These are phyloP conservation scores for Melastoma candidum DNA, from an alignment of 441 rosid genomes.

Conservation along the genomic window DNA sequence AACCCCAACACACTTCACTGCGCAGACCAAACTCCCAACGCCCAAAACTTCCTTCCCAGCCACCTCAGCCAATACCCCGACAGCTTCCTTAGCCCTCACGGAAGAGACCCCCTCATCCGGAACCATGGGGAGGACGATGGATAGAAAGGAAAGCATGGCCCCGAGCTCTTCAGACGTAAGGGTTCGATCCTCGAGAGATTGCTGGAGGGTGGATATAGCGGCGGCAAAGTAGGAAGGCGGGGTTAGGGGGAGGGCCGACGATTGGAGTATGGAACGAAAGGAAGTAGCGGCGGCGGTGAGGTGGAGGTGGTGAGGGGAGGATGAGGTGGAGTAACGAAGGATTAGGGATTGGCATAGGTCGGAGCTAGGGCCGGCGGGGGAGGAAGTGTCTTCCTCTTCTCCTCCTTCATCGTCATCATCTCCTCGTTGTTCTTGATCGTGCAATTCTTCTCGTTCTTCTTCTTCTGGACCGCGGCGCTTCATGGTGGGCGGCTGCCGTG, in stretches of 20 bases:
- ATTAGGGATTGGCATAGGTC: slow-evolving; percentile 81
- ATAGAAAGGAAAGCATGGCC: slow-evolving; percentile 59
- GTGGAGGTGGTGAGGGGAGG: slow-evolving; percentile 84
- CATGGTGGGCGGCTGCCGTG: too few species aligned
- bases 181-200: slow-evolving; percentile 18
- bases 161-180: slow-evolving; percentile 53
- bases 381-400: too few species aligned
- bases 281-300: slow-evolving; percentile 85
- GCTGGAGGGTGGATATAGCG: slow-evolving; percentile 46
- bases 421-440: too few species aligned
- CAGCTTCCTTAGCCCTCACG: slow-evolving; percentile 61
- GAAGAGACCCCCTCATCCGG: slow-evolving; percentile 35
- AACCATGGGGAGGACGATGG: slow-evolving; percentile 45
- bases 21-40: slow-evolving; percentile 59
- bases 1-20: slow-evolving; percentile 69
- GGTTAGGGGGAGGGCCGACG: slow-evolving; percentile 49
- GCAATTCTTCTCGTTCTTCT: too few species aligned
- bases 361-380: slow-evolving; percentile 3
- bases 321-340: slow-evolving; percentile 75
- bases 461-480: too few species aligned
- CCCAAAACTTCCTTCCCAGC: slow-evolving; percentile 30
- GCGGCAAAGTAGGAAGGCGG: slow-evolving; percentile 71
- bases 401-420: too few species aligned
- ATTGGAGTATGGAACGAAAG: slow-evolving; percentile 66
- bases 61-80: slow-evolving; percentile 38